Percentiles rank a stretch among this genome's conserved stretches.
Conservation (phyloP, 148 eudicot genomes). For the Nepenthes gracilis region DNA sequence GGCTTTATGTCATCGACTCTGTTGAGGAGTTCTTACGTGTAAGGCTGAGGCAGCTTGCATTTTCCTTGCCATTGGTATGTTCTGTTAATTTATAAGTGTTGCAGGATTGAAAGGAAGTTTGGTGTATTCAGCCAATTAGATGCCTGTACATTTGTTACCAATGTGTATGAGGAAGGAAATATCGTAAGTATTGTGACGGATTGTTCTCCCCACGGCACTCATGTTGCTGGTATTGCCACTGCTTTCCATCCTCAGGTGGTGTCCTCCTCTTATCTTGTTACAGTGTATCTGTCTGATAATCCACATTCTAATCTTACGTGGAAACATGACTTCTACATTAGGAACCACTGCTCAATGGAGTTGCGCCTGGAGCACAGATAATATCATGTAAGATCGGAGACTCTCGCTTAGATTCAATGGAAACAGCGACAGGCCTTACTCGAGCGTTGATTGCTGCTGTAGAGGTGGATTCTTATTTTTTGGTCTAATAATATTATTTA, state of each 20-base stretch:
- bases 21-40: no score
- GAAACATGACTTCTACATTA: slow-evolving; percentile 8
- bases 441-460: slow-evolving; percentile 95
- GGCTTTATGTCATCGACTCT: no score
- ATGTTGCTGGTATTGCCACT: slow-evolving; percentile 94
- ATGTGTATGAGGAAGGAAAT: slow-evolving; percentile 85
- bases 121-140: slow-evolving; percentile 90
- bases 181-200: slow-evolving; percentile 91
- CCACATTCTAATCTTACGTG: neutral
- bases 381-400: slow-evolving; percentile 97
- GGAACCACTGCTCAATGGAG: slow-evolving; percentile 95
- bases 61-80: neutral
- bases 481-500: slow-evolving; percentile 2
- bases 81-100: slow-evolving; percentile 1
- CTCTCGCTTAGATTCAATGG: slow-evolving; percentile 92
- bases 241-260: slow-evolving; percentile 87
- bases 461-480: slow-evolving; percentile 40
- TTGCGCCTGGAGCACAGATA: slow-evolving; percentile 98
- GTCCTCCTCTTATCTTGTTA: slow-evolving; percentile 3
- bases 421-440: slow-evolving; percentile 93
- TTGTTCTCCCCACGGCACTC: slow-evolving; percentile 96
- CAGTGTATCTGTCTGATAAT: neutral
- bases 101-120: slow-evolving; percentile 78
- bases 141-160: slow-evolving; percentile 83
- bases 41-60: neutral